Conservation (phyloP, 2,329 filamentous ascomycete genomes). For the Clonostachys rosea region DNA sequence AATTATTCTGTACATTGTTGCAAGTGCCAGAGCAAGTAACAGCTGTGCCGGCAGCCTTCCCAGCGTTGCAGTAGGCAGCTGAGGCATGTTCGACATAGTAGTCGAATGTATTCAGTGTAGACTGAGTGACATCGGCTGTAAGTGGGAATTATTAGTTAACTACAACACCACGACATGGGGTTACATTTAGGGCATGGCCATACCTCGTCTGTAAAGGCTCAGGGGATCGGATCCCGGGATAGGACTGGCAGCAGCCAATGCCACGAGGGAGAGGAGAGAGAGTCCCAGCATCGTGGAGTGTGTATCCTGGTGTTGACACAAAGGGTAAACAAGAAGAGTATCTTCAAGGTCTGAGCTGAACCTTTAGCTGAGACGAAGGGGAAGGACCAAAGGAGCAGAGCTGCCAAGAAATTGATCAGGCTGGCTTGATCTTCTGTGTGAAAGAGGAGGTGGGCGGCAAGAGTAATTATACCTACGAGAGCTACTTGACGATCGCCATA, state of each 20-base stretch:
- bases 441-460: no score
- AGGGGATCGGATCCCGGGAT: constrained; percentile 2
- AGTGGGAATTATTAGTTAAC: background rate
- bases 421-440: no score
- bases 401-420: no score
- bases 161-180: constrained; percentile 2
- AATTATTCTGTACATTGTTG: constrained; percentile 32
- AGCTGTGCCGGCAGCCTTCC: constrained; percentile 24
- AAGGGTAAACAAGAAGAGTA: no score
- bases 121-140: constrained; percentile 12
- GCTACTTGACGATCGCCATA: no score
- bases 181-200: background rate
- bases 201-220: background rate
- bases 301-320: no score
- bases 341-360: no score
- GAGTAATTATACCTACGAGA: no score
- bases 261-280: constrained; percentile 14
- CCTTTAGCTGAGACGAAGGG: no score
- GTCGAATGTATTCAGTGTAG: constrained; percentile 30
- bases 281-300: constrained; percentile 11
- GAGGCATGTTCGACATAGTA: constrained; percentile 47
- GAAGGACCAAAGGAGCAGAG: no score
- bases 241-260: constrained; percentile 16
- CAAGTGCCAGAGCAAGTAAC: constrained; percentile 41
- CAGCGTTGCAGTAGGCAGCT: constrained; percentile 49